A percentile compares a stretch with the other conserved stretches of the same genome.
phyloP scores from a whole-genome alignment of 257 asterid genomes.

The Haberlea rhodopensis region DNA sequence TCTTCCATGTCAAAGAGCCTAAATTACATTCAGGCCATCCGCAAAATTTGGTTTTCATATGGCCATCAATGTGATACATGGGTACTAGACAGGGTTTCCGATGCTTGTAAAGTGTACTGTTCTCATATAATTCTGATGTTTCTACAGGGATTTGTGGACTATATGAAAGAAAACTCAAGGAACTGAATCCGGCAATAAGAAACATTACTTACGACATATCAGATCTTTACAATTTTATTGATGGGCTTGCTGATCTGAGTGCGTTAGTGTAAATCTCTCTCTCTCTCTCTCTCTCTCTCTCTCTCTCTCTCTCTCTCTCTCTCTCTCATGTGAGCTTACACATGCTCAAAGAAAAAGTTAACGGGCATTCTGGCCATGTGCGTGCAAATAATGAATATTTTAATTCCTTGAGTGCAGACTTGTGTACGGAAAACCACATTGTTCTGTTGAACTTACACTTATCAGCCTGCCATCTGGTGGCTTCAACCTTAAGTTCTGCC shows the following conservation, averaged over 20 bases:
- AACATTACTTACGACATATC: constrained; percentile 81
- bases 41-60: neutral
- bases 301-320: neutral
- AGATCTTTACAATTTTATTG: constrained; percentile 84
- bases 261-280: constrained; percentile 70
- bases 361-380: neutral
- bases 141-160: constrained; percentile 84
- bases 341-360: neutral
- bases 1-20: neutral
- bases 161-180: constrained; percentile 83
- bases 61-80: neutral
- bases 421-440: neutral
- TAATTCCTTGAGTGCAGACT: neutral
- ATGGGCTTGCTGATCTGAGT: constrained; percentile 88
- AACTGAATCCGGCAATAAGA: constrained; percentile 71
- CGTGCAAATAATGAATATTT: too few species aligned
- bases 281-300: constrained; percentile 21
- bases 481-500: neutral
- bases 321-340: too few species aligned
- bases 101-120: neutral
- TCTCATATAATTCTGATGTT: neutral
- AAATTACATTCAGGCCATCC: too few species aligned
- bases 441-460: neutral
- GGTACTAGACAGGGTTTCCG: neutral
- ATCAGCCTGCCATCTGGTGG: neutral